A percentile compares a stretch with the other conserved stretches of the same genome.
phyloP scores from a whole-genome alignment of 148 eudicot species.

The Rhododendron ferrugineum region DNA sequence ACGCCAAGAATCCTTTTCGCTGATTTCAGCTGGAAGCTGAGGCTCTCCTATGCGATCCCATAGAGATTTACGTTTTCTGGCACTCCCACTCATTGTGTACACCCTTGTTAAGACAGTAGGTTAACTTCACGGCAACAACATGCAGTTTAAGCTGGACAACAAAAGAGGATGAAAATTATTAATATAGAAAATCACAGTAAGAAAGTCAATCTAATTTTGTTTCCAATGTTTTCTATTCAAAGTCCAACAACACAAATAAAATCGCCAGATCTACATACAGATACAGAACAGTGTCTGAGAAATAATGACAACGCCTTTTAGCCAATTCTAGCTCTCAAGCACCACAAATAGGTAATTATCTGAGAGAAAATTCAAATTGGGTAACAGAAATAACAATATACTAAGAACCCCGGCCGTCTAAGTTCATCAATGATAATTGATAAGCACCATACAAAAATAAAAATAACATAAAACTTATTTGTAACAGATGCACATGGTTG shows the following conservation, averaged over 20 bases:
- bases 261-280: neutral
- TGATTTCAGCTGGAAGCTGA: conserved; percentile 13
- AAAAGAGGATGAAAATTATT: neutral
- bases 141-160: conserved; percentile 8
- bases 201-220: neutral
- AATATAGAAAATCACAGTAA: neutral
- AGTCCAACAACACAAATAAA: neutral
- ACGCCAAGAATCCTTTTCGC: conserved; percentile 10
- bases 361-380: neutral
- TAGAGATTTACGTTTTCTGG: conserved; percentile 17
- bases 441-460: neutral
- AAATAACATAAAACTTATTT: neutral
- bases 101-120: neutral
- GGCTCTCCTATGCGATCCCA: conserved; percentile 22
- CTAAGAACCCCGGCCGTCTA: neutral
- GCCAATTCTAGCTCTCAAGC: neutral
- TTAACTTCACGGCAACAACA: conserved; percentile 7
- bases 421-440: neutral
- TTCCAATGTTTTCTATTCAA: neutral
- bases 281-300: neutral
- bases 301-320: neutral
- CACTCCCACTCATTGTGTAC: conserved; percentile 14
- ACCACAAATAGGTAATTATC: neutral
- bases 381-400: neutral
- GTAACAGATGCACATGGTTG: neutral